Percentiles rank a stretch among this genome's conserved stretches.
Conservation (phyloP, 495 filamentous ascomycete genomes). For the Talaromyces nanjingensis region DNA sequence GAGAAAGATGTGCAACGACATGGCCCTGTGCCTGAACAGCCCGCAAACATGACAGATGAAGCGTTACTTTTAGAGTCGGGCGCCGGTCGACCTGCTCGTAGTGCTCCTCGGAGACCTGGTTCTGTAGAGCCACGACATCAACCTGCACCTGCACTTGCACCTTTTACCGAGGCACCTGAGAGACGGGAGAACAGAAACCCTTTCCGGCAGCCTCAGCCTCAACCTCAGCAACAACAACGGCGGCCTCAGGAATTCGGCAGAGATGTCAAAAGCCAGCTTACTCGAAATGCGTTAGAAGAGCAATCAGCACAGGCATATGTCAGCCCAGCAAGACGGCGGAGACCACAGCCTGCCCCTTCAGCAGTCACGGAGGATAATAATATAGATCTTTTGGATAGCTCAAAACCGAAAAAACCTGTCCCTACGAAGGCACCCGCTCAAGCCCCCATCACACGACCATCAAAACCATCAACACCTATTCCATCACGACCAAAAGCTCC, state of each 20-base stretch:
- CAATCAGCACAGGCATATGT: constrained; percentile 80
- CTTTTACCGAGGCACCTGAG: constrained; percentile 10
- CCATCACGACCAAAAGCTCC: constrained; percentile 45
- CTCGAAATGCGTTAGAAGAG: constrained; percentile 68
- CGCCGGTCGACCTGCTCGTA: constrained; percentile 38
- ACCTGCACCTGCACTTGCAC: constrained; percentile 25
- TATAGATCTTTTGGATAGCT: constrained; percentile 52
- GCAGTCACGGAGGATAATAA: constrained; percentile 29
- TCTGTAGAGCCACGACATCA: constrained; percentile 14
- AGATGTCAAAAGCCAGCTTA: constrained; percentile 56
- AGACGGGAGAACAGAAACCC: background rate
- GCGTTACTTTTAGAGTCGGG: constrained; percentile 79
- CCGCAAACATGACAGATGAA: constrained; percentile 66
- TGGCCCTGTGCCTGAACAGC: constrained; percentile 17
- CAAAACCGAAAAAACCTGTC: constrained; percentile 21
- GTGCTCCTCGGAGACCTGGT: constrained; percentile 5
- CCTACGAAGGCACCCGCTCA: constrained; percentile 23
- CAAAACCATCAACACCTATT: constrained; percentile 24
- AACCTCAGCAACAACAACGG: constrained; percentile 20
- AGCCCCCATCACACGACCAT: constrained; percentile 20
- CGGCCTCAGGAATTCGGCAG: constrained; percentile 34
- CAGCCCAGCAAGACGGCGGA: constrained; percentile 78
- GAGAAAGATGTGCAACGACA: constrained; percentile 10
- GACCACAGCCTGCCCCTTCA: constrained; percentile 27
- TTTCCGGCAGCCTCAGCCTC: background rate